These are phyloP conservation scores for Irpex lacteus DNA, from an alignment of 1,284 basidiomycete species.

Conservation along the genomic window DNA sequence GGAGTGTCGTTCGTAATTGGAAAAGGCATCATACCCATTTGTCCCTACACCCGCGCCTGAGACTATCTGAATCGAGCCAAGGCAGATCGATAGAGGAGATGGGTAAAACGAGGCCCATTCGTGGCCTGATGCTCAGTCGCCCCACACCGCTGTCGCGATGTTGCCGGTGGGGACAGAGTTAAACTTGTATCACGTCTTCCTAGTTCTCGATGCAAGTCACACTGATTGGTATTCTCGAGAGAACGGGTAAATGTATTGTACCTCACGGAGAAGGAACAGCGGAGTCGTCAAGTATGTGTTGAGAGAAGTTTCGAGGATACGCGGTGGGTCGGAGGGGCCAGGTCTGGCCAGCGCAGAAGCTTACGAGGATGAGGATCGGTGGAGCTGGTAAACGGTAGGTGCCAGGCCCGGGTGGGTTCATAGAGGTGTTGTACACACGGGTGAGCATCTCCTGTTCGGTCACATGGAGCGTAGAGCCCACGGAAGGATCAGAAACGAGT, in stretches of 20 bases:
- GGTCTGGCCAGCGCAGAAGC: not conserved
- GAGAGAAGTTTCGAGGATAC: conserved; percentile 3
- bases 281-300: not conserved
- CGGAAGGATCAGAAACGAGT: conserved; percentile 8
- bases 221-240: not conserved
- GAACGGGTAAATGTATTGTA: not conserved
- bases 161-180: not conserved
- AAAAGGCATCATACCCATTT: not conserved
- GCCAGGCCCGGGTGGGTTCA: not conserved
- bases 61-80: not conserved
- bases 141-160: not conserved
- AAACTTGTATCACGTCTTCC: not conserved
- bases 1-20: not conserved
- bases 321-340: conserved; percentile 1
- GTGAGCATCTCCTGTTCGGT: not conserved
- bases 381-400: not conserved
- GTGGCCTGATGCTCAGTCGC: not conserved
- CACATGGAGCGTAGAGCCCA: conserved; percentile 7
- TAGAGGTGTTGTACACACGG: not conserved
- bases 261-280: not conserved
- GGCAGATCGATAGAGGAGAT: not conserved
- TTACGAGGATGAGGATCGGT: not conserved
- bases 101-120: not conserved
- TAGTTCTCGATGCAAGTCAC: not conserved
- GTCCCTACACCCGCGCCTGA: not conserved